A percentile compares a stretch with the other conserved stretches of the same genome.
These are phyloP conservation scores for Lodderomyces pseudojiufengensis DNA, from an alignment of 1,139 yeast species.

Conservation along the genomic window DNA sequence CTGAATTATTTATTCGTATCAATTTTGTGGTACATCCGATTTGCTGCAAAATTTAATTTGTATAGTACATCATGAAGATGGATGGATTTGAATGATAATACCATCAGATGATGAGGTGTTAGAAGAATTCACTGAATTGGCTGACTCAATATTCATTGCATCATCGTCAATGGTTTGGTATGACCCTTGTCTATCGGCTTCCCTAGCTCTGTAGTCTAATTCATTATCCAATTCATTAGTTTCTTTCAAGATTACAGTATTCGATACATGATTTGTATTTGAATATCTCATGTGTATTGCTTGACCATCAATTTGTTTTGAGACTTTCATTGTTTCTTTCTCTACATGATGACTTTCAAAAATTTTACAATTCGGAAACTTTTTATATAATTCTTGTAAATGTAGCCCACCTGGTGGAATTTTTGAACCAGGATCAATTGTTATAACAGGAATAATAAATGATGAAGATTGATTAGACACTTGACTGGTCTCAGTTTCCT, in stretches of 20 bases:
- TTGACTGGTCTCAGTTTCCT: too few relatives aligned
- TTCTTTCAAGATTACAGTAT: too few relatives aligned
- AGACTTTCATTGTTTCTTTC: too few relatives aligned
- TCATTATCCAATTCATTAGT: too few relatives aligned
- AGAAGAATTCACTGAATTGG: neutral
- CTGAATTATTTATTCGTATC: slow-evolving; percentile 1
- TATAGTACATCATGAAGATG: neutral
- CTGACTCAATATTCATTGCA: neutral
- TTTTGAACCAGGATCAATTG: slow-evolving; percentile 22
- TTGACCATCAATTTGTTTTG: too few relatives aligned
- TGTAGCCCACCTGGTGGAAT: slow-evolving; percentile 27
- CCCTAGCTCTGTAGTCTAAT: too few relatives aligned
- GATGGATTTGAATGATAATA: slow-evolving; percentile 1
- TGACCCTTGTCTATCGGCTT: too few relatives aligned
- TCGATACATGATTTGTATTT: too few relatives aligned
- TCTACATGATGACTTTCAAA: neutral
- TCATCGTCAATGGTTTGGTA: neutral
- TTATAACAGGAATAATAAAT: slow-evolving; percentile 12
- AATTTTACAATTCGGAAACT: neutral
- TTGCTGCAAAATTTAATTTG: too few relatives aligned
- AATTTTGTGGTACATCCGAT: neutral
- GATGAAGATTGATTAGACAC: slow-evolving; percentile 3
- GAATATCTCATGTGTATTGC: too few relatives aligned
- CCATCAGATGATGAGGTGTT: neutral
- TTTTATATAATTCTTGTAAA: slow-evolving; percentile 3